phyloP scores from a whole-genome alignment of 2,329 filamentous ascomycete species.

The Coniella lustricola region DNA sequence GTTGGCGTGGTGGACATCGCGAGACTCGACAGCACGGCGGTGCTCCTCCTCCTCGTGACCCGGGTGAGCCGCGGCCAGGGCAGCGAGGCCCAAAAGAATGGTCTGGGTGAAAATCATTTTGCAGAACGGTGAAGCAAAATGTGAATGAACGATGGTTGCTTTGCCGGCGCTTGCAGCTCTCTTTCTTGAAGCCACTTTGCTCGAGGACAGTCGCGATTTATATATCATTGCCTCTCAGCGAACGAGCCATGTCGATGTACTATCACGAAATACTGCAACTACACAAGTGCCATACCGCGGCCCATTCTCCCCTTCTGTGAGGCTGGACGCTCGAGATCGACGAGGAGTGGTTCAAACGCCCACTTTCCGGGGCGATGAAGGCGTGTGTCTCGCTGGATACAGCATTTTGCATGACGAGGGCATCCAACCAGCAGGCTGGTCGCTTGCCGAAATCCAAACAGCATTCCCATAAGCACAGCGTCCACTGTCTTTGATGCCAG shows the following conservation, averaged over 20 bases:
- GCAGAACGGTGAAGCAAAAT: neutral
- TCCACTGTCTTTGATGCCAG: no score
- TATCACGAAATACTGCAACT: no score
- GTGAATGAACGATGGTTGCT: no score
- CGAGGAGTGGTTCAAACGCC: neutral
- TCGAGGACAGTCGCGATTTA: no score
- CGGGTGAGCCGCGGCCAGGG: slow-evolving; percentile 7
- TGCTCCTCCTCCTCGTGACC: slow-evolving; percentile 5
- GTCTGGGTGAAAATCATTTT: slow-evolving; percentile 9
- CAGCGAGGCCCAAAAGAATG: slow-evolving; percentile 3
- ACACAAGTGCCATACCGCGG: no score
- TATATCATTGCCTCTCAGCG: no score
- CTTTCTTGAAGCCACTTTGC: no score
- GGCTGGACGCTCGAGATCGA: no score
- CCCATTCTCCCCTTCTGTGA: no score
- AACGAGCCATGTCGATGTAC: no score
- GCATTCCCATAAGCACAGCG: neutral
- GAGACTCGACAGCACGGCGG: neutral
- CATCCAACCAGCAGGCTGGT: neutral
- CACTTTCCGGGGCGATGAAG: neutral
- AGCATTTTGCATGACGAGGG: no score
- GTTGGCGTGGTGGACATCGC: neutral
- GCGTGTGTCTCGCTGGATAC: neutral
- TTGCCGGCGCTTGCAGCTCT: no score
- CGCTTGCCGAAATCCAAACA: neutral